Evolutionary conservation across 1,284 basidiomycete genomes (phyloP).

Genomic region (Cutaneotrichosporon dermatis): DNA sequence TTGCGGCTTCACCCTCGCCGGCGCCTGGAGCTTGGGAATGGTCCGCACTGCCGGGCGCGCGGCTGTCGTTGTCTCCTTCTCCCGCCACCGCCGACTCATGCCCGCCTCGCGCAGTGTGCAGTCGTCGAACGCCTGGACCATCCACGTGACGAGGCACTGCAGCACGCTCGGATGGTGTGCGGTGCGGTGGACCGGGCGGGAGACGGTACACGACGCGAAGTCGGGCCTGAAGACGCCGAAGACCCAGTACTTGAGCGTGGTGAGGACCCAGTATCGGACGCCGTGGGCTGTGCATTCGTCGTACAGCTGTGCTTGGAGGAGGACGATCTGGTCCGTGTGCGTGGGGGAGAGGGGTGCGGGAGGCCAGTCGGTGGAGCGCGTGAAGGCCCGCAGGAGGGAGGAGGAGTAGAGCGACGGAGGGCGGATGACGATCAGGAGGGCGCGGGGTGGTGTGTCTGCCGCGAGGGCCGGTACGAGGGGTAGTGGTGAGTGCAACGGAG

Average conservation of each 20-base stretch:
- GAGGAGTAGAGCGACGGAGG: constrained; percentile 27
- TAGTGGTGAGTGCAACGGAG: no score
- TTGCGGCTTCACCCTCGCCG: no score
- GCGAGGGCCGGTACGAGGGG: background rate
- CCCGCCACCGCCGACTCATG: no score
- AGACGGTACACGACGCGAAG: constrained; percentile 32
- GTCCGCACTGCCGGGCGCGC: no score
- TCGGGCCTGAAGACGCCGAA: constrained; percentile 43
- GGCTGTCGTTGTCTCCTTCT: no score
- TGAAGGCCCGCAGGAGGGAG: constrained; percentile 35
- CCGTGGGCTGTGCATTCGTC: constrained; percentile 43
- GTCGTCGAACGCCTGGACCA: constrained; percentile 25
- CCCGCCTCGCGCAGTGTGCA: no score
- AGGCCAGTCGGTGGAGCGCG: constrained; percentile 1
- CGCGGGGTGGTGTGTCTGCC: constrained; percentile 23
- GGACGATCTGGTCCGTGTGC: constrained; percentile 21
- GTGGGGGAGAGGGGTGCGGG: background rate
- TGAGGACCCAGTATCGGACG: constrained; percentile 42
- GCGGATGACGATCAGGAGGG: constrained; percentile 35
- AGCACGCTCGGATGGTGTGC: constrained; percentile 35
- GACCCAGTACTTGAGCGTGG: constrained; percentile 44
- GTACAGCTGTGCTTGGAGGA: constrained; percentile 44
- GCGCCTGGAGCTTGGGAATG: no score
- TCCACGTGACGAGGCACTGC: constrained; percentile 42
- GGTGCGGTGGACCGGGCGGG: constrained; percentile 33